Conservation (phyloP, 164 flowering plant genomes). For the Houttuynia cordata region DNA sequence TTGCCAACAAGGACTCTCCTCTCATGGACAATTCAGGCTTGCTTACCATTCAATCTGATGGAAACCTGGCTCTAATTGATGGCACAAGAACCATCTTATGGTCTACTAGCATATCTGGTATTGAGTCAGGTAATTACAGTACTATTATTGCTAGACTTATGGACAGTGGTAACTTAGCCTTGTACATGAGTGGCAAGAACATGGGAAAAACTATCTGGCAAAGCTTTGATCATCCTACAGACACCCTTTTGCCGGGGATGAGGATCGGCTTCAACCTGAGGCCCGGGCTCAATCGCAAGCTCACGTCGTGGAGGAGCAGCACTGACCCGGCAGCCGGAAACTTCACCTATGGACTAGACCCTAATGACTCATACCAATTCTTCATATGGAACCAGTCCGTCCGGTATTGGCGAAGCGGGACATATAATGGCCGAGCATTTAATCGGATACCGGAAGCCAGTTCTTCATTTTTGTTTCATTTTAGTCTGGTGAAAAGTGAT, state of each 20-base stretch:
- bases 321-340: slow-evolving; percentile 8
- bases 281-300: neutral
- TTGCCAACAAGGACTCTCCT: slow-evolving; percentile 26
- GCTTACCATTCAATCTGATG: neutral
- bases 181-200: neutral
- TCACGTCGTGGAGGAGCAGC: slow-evolving; percentile 8
- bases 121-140: neutral
- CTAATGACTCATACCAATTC: neutral
- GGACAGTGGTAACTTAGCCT: neutral
- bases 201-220: slow-evolving; percentile 8
- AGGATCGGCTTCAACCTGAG: neutral
- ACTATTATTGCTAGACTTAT: neutral
- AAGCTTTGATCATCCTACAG: slow-evolving; percentile 14
- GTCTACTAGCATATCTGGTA: neutral
- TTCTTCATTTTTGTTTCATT: slow-evolving; percentile 1
- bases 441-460: slow-evolving; percentile 1
- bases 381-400: slow-evolving; percentile 2
- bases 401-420: slow-evolving; percentile 14
- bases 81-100: neutral
- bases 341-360: slow-evolving; percentile 4
- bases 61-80: neutral
- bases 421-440: slow-evolving; percentile 9
- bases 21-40: slow-evolving; percentile 2
- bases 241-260: slow-evolving; percentile 10
- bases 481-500: neutral